A percentile compares a stretch with the other conserved stretches of the same genome.
phyloP scores from a whole-genome alignment of 1,284 basidiomycete species.

The Puccinia triticina region DNA sequence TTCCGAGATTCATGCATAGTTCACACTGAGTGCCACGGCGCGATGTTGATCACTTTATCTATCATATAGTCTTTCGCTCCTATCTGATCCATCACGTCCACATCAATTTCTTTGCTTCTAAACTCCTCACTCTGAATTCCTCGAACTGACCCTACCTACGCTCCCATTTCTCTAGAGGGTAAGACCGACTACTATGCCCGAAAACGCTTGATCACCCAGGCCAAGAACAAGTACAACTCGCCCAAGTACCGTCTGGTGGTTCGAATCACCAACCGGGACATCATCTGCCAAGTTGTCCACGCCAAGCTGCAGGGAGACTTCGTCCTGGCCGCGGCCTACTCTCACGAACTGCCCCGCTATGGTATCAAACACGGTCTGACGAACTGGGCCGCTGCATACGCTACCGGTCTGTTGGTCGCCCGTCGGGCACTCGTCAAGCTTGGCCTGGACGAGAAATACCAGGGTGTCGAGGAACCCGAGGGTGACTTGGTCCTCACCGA shows the following conservation, averaged over 20 bases:
- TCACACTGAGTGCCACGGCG: conserved; percentile 41
- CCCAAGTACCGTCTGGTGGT: conserved; percentile 99
- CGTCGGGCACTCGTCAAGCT: conserved; percentile 94
- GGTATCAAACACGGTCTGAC: conserved; percentile 98
- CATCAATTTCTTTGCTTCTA: neutral
- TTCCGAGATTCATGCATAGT: conserved; percentile 51
- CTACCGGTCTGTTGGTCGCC: conserved; percentile 92
- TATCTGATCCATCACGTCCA: conserved; percentile 31
- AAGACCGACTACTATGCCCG: conserved; percentile 99
- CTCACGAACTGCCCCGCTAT: conserved; percentile 89
- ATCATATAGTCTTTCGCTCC: conserved; percentile 52
- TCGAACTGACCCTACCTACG: neutral
- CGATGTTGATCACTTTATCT: conserved; percentile 33
- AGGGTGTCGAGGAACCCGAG: conserved; percentile 90
- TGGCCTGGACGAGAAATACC: conserved; percentile 96
- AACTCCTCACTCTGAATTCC: neutral
- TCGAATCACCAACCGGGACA: conserved; percentile 65
- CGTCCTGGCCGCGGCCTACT: conserved; percentile 71
- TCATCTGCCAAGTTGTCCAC: conserved; percentile 77
- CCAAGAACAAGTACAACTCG: conserved; percentile 99
- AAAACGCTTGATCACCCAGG: conserved; percentile 92
- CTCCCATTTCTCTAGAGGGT: conserved; percentile 68
- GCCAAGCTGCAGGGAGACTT: conserved; percentile 97
- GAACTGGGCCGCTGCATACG: conserved; percentile 99
- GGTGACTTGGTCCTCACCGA: conserved; percentile 83